Percentiles rank a stretch among this genome's conserved stretches.
These are phyloP conservation scores for Pythium sp. DNA, from an alignment of 352 stramenopile genomes.

Conservation along the genomic window DNA sequence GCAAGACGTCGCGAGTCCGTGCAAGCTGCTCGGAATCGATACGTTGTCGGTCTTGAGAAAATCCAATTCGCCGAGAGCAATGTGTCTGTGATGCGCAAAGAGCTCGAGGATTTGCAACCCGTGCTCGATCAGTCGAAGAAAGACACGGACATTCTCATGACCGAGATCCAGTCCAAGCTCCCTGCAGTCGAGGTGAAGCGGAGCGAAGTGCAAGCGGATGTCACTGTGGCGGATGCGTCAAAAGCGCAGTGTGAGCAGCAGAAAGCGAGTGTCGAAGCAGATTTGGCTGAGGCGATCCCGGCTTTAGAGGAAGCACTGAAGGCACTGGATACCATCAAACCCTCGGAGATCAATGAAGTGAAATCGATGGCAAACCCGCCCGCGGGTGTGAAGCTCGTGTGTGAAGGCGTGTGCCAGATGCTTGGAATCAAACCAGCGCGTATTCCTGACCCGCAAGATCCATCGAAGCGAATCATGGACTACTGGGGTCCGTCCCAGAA, in stretches of 20 bases:
- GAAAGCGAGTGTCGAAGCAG: conserved; percentile 82
- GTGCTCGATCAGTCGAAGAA: conserved; percentile 90
- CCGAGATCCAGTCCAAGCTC: conserved; percentile 92
- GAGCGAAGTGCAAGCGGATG: conserved; percentile 74
- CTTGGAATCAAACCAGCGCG: conserved; percentile 90
- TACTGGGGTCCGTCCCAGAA: conserved; percentile 94
- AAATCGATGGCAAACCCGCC: conserved; percentile 93
- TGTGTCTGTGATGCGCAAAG: conserved; percentile 92
- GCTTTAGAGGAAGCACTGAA: conserved; percentile 92
- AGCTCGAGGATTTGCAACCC: conserved; percentile 93
- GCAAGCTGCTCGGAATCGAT: conserved; percentile 77
- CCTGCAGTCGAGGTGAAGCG: conserved; percentile 84
- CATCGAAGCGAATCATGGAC: conserved; percentile 93
- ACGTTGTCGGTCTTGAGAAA: conserved; percentile 92
- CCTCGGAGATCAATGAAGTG: conserved; percentile 92
- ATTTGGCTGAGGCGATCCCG: conserved; percentile 92
- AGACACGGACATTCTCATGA: conserved; percentile 93
- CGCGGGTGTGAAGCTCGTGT: conserved; percentile 91
- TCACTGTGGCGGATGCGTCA: conserved; percentile 71
- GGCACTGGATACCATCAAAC: conserved; percentile 91
- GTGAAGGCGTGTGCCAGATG: conserved; percentile 94
- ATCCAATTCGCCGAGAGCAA: conserved; percentile 92
- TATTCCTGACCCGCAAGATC: conserved; percentile 90
- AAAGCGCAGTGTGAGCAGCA: conserved; percentile 91
- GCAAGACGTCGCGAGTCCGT: conserved; percentile 81